phyloP scores from a whole-genome alignment of 2,329 filamentous ascomycete species.

The Colletotrichum eremochloae region DNA sequence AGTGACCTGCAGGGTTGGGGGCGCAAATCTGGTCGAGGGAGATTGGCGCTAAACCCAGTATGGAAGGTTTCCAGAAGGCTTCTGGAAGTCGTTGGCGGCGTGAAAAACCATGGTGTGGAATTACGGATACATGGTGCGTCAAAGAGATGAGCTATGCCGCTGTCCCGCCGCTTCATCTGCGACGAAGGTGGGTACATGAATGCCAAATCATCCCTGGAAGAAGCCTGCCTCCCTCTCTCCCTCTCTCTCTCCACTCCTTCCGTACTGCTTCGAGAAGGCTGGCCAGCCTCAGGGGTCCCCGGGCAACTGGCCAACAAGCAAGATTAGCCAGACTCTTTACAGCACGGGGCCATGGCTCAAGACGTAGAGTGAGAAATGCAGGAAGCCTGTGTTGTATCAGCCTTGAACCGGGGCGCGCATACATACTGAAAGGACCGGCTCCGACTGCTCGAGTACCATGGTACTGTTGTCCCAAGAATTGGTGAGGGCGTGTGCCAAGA shows the following conservation, averaged over 20 bases:
- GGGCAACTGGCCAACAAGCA: constrained; percentile 28
- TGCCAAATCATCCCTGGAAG: constrained; percentile 32
- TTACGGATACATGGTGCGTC: constrained; percentile 21
- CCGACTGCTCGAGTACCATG: not conserved
- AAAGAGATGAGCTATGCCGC: constrained; percentile 37
- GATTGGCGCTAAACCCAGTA: constrained; percentile 49
- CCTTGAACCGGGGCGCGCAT: constrained; percentile 31
- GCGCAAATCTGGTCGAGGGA: constrained; percentile 41
- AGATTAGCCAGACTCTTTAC: constrained; percentile 40
- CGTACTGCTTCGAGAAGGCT: constrained; percentile 42
- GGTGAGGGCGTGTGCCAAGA: constrained; percentile 7
- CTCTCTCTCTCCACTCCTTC: constrained; percentile 32
- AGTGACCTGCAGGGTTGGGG: constrained; percentile 26
- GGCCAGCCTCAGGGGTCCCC: constrained; percentile 24
- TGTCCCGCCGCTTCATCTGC: constrained; percentile 40
- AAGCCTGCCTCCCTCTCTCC: constrained; percentile 4
- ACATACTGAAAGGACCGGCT: constrained; percentile 8
- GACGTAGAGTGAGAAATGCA: not conserved
- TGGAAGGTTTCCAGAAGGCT: constrained; percentile 55
- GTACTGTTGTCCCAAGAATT: not conserved
- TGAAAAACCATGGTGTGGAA: constrained; percentile 30
- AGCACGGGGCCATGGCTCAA: constrained; percentile 27
- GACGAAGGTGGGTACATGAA: constrained; percentile 35
- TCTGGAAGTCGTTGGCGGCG: constrained; percentile 42
- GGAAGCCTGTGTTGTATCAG: constrained; percentile 38